phyloP scores from a whole-genome alignment of 1,284 basidiomycete species.

The Ustilago shanxiensis region DNA sequence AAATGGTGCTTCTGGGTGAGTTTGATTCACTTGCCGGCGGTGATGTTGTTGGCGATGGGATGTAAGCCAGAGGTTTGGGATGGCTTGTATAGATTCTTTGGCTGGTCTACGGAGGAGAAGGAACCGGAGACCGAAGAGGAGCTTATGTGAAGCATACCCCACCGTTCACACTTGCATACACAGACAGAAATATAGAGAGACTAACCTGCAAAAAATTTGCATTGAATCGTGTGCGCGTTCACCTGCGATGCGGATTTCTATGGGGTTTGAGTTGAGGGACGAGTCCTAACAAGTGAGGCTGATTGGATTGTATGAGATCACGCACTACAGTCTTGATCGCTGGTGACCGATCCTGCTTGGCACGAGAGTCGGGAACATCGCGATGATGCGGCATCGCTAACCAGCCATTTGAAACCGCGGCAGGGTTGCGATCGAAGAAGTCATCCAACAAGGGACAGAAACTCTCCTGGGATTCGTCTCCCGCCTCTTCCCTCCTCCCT shows the following conservation, averaged over 20 bases:
- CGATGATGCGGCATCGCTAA: constrained; percentile 38
- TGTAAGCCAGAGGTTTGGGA: constrained; percentile 68
- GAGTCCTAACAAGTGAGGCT: constrained; percentile 5
- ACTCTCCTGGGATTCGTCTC: not conserved
- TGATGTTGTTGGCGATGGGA: constrained; percentile 90
- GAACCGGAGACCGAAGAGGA: constrained; percentile 4
- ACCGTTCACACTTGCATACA: not conserved
- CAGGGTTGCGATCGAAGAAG: constrained; percentile 36
- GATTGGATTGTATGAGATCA: constrained; percentile 4
- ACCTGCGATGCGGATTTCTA: not conserved
- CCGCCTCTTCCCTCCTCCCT: not conserved
- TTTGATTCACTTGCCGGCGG: constrained; percentile 90
- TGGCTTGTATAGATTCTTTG: constrained; percentile 40
- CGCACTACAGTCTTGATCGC: constrained; percentile 1
- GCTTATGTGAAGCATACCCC: constrained; percentile 14
- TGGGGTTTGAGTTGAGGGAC: not conserved
- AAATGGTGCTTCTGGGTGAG: constrained; percentile 78
- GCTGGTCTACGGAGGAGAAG: constrained; percentile 21
- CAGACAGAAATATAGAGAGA: not conserved
- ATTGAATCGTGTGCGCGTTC: not conserved
- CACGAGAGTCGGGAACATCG: not conserved
- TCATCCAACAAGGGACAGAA: constrained; percentile 12
- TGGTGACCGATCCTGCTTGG: not conserved
- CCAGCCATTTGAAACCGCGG: constrained; percentile 42
- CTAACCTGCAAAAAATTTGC: not conserved